A percentile compares a stretch with the other conserved stretches of the same genome.
These are phyloP conservation scores for Cryphonectria nitschkei DNA, from an alignment of 2,329 filamentous ascomycete genomes.

Conservation along the genomic window DNA sequence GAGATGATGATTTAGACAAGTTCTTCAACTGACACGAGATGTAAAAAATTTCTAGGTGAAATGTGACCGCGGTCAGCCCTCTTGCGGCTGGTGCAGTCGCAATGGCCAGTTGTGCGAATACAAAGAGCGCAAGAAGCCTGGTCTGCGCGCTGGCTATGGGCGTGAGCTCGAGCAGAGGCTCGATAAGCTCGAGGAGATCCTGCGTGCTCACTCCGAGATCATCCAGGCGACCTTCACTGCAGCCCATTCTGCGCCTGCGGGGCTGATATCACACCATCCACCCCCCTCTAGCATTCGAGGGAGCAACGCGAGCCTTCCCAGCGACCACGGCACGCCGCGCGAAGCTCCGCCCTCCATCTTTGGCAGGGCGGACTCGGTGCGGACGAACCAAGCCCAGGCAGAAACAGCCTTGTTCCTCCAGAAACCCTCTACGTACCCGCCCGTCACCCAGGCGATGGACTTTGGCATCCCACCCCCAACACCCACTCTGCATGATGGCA, in stretches of 20 bases:
- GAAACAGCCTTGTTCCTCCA: slow-evolving; percentile 65
- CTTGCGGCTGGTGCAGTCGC: slow-evolving; percentile 69
- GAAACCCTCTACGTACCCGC: slow-evolving; percentile 56
- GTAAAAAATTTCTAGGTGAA: slow-evolving; percentile 56
- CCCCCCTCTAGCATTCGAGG: slow-evolving; percentile 49
- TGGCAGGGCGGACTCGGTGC: slow-evolving; percentile 52
- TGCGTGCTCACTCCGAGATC: slow-evolving; percentile 68
- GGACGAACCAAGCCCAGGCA: slow-evolving; percentile 53
- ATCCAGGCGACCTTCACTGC: slow-evolving; percentile 59
- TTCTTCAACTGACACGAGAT: background rate
- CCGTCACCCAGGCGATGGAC: slow-evolving; percentile 52
- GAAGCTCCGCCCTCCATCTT: slow-evolving; percentile 51
- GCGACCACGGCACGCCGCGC: slow-evolving; percentile 60
- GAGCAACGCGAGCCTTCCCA: slow-evolving; percentile 55
- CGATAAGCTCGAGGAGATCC: slow-evolving; percentile 69
- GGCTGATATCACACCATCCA: slow-evolving; percentile 33
- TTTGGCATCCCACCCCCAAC: slow-evolving; percentile 52
- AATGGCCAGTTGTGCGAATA: slow-evolving; percentile 68
- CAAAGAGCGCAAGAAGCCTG: slow-evolving; percentile 70
- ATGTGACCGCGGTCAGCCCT: slow-evolving; percentile 76
- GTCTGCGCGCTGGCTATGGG: slow-evolving; percentile 69
- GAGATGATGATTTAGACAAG: background rate
- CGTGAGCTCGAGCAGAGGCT: slow-evolving; percentile 74
- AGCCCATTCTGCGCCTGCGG: slow-evolving; percentile 35
- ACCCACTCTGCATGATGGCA: slow-evolving; percentile 54